Evolutionary conservation across 2,329 filamentous ascomycete species (phyloP), one percentile per base, ranked within the genome.

Genomic region (Colletotrichum noveboracense): DNA sequence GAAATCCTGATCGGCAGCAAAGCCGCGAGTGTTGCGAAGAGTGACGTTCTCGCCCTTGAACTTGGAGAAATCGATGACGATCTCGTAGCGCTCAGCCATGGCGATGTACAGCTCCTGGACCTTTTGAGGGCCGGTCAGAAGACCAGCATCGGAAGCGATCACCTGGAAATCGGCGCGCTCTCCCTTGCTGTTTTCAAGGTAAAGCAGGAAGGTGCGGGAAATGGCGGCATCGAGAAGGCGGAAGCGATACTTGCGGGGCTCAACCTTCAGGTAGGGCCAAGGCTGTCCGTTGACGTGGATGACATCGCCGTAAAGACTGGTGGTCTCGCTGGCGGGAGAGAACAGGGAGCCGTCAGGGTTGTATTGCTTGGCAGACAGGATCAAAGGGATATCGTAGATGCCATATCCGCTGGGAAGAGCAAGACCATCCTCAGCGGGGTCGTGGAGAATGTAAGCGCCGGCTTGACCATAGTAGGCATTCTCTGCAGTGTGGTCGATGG

Each of bases 211-310:
- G 4, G 85, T 81, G 74, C 86, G 79, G 34, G 81, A 84, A 71
- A 88, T 79, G 26, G 85, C 80, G 16, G 86, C 85, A 78, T 90
- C 85, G 34, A 89, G 84, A 18, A 90, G 78, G 9, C 89, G 82
- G 76, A 91, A 86, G 28, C 89, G 87, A 80, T 91, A 91, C 78
- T 90, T 90, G 79, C 89, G 86, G 6, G 88, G 88, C 79, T 91
- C 87, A 5, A 90, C 89, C 9, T 85, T 84, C 55, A 89, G 77
- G 77, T 83, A 90, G 5, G 89, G 89, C 89, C 89, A 91, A 5
- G 89, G 89, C 76, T 88, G 86, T 6, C 86, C 87, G 77, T 91
- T 90, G 77, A 90, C 88, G 60, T 89, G 85, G 69, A 90, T 89
- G 4, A 89, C 83, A 78, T 91, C 89, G 14, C 89, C 89, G 75